Conservation (phyloP, 2,329 filamentous ascomycete species). For the Aspergillus thermomutatus region DNA sequence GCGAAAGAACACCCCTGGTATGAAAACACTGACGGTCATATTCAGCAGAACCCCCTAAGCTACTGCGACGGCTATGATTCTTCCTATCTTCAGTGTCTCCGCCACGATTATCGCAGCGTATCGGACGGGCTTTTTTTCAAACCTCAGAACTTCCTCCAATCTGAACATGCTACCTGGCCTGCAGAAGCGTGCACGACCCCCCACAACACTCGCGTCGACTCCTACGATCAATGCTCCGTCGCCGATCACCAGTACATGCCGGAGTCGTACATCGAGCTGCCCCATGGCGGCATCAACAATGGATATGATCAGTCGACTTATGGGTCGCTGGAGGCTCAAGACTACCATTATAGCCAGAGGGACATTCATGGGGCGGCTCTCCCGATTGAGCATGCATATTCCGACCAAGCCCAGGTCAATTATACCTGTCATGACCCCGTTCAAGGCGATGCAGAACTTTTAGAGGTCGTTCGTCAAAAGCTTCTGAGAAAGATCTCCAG, state of each 20-base stretch:
- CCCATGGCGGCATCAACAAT: constrained; percentile 10
- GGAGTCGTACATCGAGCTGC: constrained; percentile 5
- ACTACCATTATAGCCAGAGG: not conserved
- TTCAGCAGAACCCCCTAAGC: constrained; percentile 18
- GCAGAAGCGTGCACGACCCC: not conserved
- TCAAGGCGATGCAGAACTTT: not conserved
- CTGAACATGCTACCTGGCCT: constrained; percentile 2
- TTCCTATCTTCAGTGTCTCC: not conserved
- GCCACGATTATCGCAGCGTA: not conserved
- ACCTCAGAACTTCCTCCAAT: not conserved
- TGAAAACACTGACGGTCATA: not conserved
- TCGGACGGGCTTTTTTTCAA: constrained; percentile 6
- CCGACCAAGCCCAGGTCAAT: not conserved
- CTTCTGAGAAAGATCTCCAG: not conserved
- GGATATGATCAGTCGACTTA: constrained; percentile 10
- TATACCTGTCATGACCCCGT: not conserved
- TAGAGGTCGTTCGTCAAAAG: not conserved
- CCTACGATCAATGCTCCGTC: not conserved
- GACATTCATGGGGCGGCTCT: not conserved
- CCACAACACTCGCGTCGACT: not conserved
- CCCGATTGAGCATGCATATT: not conserved
- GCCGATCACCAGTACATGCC: not conserved
- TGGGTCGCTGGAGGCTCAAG: constrained; percentile 1
- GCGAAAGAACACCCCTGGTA: constrained; percentile 5
- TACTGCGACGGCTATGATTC: constrained; percentile 7